phyloP scores from a whole-genome alignment of 1,139 yeast genomes.

The Protomyces gravidus region DNA sequence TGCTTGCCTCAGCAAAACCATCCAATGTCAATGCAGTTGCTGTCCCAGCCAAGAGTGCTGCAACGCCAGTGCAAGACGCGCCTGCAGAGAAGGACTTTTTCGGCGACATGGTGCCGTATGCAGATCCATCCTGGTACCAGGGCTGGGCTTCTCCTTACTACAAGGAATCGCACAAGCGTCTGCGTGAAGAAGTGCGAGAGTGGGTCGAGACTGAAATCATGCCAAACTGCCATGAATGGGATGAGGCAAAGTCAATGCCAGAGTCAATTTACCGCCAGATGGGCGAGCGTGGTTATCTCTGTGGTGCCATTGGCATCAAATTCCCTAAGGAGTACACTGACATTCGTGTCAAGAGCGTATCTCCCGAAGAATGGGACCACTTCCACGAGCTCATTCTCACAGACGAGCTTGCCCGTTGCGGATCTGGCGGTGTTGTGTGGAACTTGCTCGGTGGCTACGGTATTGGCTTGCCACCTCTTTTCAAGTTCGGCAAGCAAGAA shows the following conservation, averaged over 20 bases:
- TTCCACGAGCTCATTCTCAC: slow-evolving; percentile 80
- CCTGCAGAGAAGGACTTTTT: slow-evolving; percentile 34
- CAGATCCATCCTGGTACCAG: slow-evolving; percentile 48
- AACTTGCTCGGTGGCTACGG: slow-evolving; percentile 43
- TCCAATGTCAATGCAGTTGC: slow-evolving; percentile 18
- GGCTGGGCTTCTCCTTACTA: slow-evolving; percentile 43
- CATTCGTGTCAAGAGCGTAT: slow-evolving; percentile 40
- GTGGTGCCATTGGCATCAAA: slow-evolving; percentile 40
- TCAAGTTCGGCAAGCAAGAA: slow-evolving; percentile 40
- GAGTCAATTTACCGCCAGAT: slow-evolving; percentile 33
- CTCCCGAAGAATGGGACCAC: slow-evolving; percentile 67
- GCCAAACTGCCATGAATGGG: slow-evolving; percentile 47
- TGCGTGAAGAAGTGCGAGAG: slow-evolving; percentile 44
- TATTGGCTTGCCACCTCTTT: slow-evolving; percentile 44
- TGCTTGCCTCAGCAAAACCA: slow-evolving; percentile 2
- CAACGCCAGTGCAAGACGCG: slow-evolving; percentile 17
- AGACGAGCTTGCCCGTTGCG: slow-evolving; percentile 48
- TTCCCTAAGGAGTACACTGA: slow-evolving; percentile 42
- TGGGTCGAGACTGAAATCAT: slow-evolving; percentile 44
- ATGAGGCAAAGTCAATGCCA: slow-evolving; percentile 43
- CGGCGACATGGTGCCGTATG: slow-evolving; percentile 47
- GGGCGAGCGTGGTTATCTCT: slow-evolving; percentile 36
- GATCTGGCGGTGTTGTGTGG: slow-evolving; percentile 45
- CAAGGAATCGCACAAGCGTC: slow-evolving; percentile 43
- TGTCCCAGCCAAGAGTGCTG: background rate